Base-by-base conservation (phyloP, 1,139 yeast species). In the Geotrichum fermentans region DNA sequence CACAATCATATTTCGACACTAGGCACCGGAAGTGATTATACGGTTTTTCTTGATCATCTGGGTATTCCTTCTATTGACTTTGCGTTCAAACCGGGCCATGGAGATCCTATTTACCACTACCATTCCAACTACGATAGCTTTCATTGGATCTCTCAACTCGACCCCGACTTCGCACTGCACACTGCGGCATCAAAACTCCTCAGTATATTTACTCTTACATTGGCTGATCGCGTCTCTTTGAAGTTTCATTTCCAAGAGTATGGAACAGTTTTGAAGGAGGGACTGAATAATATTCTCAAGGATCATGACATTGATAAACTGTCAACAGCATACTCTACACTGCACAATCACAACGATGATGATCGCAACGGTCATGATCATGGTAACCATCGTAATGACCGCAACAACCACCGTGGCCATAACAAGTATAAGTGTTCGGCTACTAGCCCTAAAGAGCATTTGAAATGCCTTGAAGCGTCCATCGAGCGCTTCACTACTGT, bases 1-100 rank as follows among this genome's bases (percentile, higher is more conserved):
- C 54, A 60, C 17, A 61, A 61, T 10, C 46, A 40, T 4, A 70
- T 80, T 46, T 59, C 64, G 0, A 68, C 73, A 22, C 65, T 82
- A 38, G 87, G 88, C 2, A 77, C 83, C 17, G 87, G 87, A 2
- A 77, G 83, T 10, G 88, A 82, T 60, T 82, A 73, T 63, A 80
- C 88, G 2, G 83, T 79, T 7, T 82, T 82, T 64, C 72, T 74
- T 58, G 85, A 81, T 56, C 82, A 77, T 61, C 63, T 81, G 51
- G 88, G 87, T 18, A 75, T 82, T 41, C 80, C 87, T 1, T 78
- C 85, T 0, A 61, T 75, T 21, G 84, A 80, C 61, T 52, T 80
- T 49, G 82, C 81, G 0, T 82, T 80, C 58, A 55, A 56, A n/a
- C 61, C 65, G 32, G 69, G 72, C 10, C 53, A 56, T 11, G 67